phyloP scores from a whole-genome alignment of 2,329 filamentous ascomycete genomes.

The Calonectria montana region DNA sequence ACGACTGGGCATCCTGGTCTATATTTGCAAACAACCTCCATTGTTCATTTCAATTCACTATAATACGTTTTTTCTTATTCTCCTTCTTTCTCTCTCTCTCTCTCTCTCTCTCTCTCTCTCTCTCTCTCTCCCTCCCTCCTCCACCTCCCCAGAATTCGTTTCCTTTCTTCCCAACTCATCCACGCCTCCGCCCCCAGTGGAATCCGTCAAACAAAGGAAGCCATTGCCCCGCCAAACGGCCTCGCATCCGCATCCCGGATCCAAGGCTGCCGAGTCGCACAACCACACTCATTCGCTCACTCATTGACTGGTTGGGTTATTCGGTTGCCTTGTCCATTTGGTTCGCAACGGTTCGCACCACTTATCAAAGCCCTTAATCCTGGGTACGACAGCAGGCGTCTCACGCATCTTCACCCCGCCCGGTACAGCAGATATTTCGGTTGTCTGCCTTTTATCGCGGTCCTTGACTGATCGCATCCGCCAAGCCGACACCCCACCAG shows the following conservation, averaged over 20 bases:
- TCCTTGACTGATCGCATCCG: constrained; percentile 5
- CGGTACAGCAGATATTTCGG: constrained; percentile 1
- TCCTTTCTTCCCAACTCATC: not conserved
- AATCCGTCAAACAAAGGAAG: constrained; percentile 20
- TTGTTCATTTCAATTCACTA: not conserved
- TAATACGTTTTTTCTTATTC: not conserved
- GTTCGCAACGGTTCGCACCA: constrained; percentile 7
- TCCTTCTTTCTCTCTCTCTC: not conserved
- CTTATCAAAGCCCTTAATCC: not conserved
- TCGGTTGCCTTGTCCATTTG: not conserved
- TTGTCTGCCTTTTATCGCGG: not conserved
- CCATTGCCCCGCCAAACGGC: constrained; percentile 15
- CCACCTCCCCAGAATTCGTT: not conserved
- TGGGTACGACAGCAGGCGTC: not conserved
- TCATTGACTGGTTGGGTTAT: not conserved
- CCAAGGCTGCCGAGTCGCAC: constrained; percentile 12
- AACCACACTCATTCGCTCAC: not conserved
- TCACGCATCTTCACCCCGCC: constrained; percentile 6
- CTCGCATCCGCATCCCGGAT: constrained; percentile 11
- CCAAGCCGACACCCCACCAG: constrained; percentile 12
- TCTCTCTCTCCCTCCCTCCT: not conserved
- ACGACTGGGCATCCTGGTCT: constrained; percentile 10
- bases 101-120: not conserved
- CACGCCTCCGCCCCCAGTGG: constrained; percentile 14
- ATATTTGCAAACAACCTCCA: not conserved